Evolutionary conservation across 768 basidiomycete genomes (phyloP).

Genomic region (Trametopsis cervina): DNA sequence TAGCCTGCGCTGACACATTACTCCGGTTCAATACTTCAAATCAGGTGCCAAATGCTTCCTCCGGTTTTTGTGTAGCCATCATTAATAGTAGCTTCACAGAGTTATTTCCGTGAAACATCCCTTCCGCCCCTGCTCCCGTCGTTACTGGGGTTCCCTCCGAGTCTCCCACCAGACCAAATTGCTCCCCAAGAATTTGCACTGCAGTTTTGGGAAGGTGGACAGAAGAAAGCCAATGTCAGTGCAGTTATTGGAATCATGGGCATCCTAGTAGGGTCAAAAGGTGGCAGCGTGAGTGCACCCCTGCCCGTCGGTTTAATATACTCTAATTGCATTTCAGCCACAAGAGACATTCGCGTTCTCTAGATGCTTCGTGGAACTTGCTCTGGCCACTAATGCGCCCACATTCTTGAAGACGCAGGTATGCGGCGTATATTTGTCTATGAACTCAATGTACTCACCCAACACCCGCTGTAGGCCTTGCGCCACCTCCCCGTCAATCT

Average conservation of each 20-base stretch:
- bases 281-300: conserved; percentile 42
- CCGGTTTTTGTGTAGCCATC: not conserved
- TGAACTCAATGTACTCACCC: conserved; percentile 20
- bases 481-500: conserved; percentile 47
- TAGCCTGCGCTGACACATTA: conserved; percentile 79
- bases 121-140: conserved; percentile 62
- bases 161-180: conserved; percentile 45
- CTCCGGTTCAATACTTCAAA: conserved; percentile 92
- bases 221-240: conserved; percentile 76
- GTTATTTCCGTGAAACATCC: conserved; percentile 90
- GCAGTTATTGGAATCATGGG: conserved; percentile 81
- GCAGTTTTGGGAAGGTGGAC: conserved; percentile 87
- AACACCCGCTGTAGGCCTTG: conserved; percentile 41
- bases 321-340: conserved; percentile 30
- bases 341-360: conserved; percentile 54
- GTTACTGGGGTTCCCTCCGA: conserved; percentile 64
- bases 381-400: conserved; percentile 91
- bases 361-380: conserved; percentile 80
- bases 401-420: conserved; percentile 84
- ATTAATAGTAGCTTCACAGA: conserved; percentile 41
- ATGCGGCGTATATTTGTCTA: conserved; percentile 7
- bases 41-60: conserved; percentile 55
- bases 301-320: not conserved
- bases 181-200: conserved; percentile 88
- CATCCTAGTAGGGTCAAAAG: conserved; percentile 75